These are phyloP conservation scores for Leishmania major DNA, from an alignment of 208 protist species.

Conservation along the genomic window DNA sequence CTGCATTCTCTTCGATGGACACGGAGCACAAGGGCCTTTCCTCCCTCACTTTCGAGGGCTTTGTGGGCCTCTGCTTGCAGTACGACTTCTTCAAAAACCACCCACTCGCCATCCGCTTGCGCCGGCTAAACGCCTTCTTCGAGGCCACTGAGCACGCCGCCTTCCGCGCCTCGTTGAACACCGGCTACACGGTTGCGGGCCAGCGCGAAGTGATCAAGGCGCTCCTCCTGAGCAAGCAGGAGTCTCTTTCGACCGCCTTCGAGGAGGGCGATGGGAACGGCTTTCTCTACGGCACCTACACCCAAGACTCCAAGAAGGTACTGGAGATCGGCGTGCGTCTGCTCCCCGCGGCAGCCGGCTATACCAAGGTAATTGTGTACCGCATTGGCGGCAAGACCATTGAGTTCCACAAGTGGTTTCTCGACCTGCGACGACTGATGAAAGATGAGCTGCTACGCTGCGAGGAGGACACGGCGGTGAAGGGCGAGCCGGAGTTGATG, in stretches of 20 bases:
- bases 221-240: constrained; percentile 58
- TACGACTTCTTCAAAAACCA: constrained; percentile 87
- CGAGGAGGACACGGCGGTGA: constrained; percentile 86
- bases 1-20: constrained; percentile 70
- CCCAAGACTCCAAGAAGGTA: constrained; percentile 49
- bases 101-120: constrained; percentile 74
- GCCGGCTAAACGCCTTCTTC: constrained; percentile 78
- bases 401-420: constrained; percentile 85
- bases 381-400: constrained; percentile 83
- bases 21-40: constrained; percentile 41
- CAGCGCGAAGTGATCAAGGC: constrained; percentile 72
- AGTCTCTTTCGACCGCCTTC: constrained; percentile 65
- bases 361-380: constrained; percentile 86
- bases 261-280: constrained; percentile 55
- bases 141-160: constrained; percentile 66
- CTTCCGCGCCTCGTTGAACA: constrained; percentile 66
- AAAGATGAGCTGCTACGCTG: constrained; percentile 81
- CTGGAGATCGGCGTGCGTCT: constrained; percentile 79
- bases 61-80: constrained; percentile 71
- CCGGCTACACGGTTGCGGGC: constrained; percentile 85
- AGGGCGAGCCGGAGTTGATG: constrained; percentile 83
- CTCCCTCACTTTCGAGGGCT: constrained; percentile 81
- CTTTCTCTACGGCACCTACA: constrained; percentile 78
- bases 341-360: constrained; percentile 59
- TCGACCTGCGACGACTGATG: constrained; percentile 70